Evolutionary conservation across 805 yeast genomes (phyloP).

Genomic region (Yamadazyma laniorum): DNA sequence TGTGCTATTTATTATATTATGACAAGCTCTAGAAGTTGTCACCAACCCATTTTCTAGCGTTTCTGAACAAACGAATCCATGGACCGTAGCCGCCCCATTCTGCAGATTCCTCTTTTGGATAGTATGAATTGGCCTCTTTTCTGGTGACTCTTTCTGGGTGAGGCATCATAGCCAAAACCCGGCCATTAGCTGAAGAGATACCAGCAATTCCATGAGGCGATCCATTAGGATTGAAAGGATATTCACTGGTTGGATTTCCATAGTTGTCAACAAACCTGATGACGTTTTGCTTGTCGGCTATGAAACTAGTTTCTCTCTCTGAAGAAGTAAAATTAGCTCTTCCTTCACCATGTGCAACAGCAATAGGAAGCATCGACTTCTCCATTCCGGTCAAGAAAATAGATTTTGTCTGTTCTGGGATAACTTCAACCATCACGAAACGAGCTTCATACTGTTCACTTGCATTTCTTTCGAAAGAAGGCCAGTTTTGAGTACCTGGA

Average conservation of each 20-base stretch:
- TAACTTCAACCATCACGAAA: conserved; percentile 82
- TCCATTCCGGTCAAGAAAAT: conserved; percentile 87
- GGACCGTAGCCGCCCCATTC: conserved; percentile 87
- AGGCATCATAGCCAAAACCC: conserved; percentile 98
- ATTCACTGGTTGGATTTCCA: conserved; percentile 76
- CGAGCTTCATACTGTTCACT: conserved; percentile 98
- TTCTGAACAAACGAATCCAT: conserved; percentile 89
- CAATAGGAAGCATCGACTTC: conserved; percentile 93
- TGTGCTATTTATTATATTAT: too few relatives aligned
- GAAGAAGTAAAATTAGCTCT: conserved; percentile 66
- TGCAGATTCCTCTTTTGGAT: conserved; percentile 59
- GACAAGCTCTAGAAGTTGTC: conserved; percentile 20
- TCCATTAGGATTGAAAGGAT: conserved; percentile 96
- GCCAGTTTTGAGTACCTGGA: conserved; percentile 96
- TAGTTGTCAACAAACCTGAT: conserved; percentile 88
- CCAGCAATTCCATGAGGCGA: conserved; percentile 93
- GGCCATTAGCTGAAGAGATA: conserved; percentile 83
- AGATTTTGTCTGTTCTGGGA: conserved; percentile 46
- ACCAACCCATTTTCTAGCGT: conserved; percentile 92
- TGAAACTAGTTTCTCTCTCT: conserved; percentile 46
- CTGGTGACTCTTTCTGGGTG: conserved; percentile 96
- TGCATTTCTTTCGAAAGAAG: conserved; percentile 83
- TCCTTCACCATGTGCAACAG: conserved; percentile 99
- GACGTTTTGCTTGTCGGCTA: conserved; percentile 52
- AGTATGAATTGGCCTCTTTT: conserved; percentile 87